Conservation (phyloP, 805 yeast genomes). For the Torulaspora microellipsoides region DNA sequence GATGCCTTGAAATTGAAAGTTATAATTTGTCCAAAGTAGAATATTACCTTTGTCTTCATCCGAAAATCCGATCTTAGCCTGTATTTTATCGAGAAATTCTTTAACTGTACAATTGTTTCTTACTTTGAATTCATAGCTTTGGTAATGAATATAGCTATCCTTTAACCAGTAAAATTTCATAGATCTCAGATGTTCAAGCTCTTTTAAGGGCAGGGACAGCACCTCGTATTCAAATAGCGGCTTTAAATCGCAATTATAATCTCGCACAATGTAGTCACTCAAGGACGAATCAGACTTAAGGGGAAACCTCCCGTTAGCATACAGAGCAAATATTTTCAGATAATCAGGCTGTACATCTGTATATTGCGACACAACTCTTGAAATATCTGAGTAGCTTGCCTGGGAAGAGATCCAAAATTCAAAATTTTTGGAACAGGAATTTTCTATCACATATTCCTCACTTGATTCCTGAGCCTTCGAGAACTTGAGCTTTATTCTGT, state of each 20-base stretch:
- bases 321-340: constrained; percentile 62
- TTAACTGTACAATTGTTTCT: constrained; percentile 54
- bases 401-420: constrained; percentile 67
- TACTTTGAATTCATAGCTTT: constrained; percentile 63
- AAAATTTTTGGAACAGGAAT: constrained; percentile 29
- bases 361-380: constrained; percentile 52
- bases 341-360: constrained; percentile 54
- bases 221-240: constrained; percentile 68
- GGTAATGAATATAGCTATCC: constrained; percentile 65
- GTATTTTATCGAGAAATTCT: constrained; percentile 52
- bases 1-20: constrained; percentile 36
- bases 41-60: constrained; percentile 44
- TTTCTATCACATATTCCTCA: constrained; percentile 28
- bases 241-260: constrained; percentile 33
- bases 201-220: constrained; percentile 66
- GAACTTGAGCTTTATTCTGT: constrained; percentile 57
- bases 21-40: constrained; percentile 52
- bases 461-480: constrained; percentile 22
- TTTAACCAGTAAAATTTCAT: constrained; percentile 69
- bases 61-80: constrained; percentile 49
- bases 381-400: constrained; percentile 55
- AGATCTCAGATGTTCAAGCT: constrained; percentile 69
- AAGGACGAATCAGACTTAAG: constrained; percentile 34
- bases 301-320: constrained; percentile 54
- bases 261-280: constrained; percentile 36